phyloP scores from a whole-genome alignment of 1,284 basidiomycete genomes.

The Coniferiporia sulphurascens region DNA sequence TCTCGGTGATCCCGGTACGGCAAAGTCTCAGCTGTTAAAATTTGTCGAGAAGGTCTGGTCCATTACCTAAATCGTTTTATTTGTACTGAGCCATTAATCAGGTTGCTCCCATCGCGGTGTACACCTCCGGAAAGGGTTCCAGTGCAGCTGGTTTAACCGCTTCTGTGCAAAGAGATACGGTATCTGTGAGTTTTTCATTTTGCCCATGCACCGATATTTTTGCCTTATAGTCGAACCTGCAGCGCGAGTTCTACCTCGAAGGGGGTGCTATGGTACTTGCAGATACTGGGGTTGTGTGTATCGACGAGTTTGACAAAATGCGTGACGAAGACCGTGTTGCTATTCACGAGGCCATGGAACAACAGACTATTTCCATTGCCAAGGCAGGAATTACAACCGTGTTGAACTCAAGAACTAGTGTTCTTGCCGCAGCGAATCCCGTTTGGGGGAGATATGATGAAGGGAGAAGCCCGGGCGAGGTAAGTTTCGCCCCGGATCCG shows the following conservation, averaged over 20 bases:
- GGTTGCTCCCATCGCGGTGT: constrained; percentile 96
- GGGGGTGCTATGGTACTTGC: constrained; percentile 99
- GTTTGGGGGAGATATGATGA: constrained; percentile 99
- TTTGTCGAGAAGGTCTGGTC: constrained; percentile 89
- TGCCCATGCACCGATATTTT: not conserved
- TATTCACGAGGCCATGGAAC: constrained; percentile 99
- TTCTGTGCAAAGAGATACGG: constrained; percentile 91
- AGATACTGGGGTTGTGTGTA: constrained; percentile 97
- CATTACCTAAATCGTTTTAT: not conserved
- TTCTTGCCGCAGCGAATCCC: constrained; percentile 97
- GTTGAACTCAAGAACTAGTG: constrained; percentile 92
- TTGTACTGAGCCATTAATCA: constrained; percentile 26
- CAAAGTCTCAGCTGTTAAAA: constrained; percentile 95
- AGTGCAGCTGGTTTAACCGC: constrained; percentile 98
- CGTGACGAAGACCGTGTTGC: constrained; percentile 98
- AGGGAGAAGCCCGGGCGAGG: constrained; percentile 94
- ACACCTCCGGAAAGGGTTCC: constrained; percentile 97
- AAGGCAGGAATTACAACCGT: constrained; percentile 99
- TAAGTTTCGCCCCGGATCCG: constrained; percentile 27
- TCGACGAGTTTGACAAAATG: constrained; percentile 99
- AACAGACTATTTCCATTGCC: constrained; percentile 99
- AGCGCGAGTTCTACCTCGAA: constrained; percentile 98
- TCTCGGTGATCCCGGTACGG: constrained; percentile 96
- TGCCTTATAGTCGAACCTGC: not conserved
- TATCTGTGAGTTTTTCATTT: constrained; percentile 57